These are phyloP conservation scores for Aegilops umbellulata DNA, from an alignment of 176 grass and related monocot species.

Conservation along the genomic window DNA sequence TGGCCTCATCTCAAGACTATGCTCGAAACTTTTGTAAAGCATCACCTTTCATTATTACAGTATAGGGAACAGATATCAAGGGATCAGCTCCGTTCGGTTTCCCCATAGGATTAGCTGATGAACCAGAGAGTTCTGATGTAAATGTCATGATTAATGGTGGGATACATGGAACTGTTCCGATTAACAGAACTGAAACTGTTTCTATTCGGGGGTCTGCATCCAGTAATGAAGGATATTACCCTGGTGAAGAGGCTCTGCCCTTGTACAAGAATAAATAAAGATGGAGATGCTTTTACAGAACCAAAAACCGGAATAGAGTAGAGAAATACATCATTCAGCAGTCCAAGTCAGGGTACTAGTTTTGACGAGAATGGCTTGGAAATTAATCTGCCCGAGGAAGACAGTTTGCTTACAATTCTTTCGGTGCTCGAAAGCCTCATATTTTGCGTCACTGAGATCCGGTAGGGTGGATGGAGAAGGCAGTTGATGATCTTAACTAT, in stretches of 20 bases:
- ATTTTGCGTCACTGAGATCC: slow-evolving; percentile 39
- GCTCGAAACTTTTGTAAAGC: too few species aligned
- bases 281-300: slow-evolving; percentile 25
- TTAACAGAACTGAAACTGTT: slow-evolving; percentile 37
- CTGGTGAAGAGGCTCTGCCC: slow-evolving; percentile 28
- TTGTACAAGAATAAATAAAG: slow-evolving; percentile 34
- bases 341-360: too few species aligned
- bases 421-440: slow-evolving; percentile 37
- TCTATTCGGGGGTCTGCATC: slow-evolving; percentile 46
- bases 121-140: slow-evolving; percentile 14
- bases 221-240: slow-evolving; percentile 38
- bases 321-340: too few species aligned
- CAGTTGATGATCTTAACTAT: slow-evolving; percentile 46
- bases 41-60: slow-evolving; percentile 78
- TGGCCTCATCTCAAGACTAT: too few species aligned
- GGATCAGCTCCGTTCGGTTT: slow-evolving; percentile 25
- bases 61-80: slow-evolving; percentile 48
- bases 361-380: slow-evolving; percentile 7
- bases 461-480: slow-evolving; percentile 43
- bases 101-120: slow-evolving; percentile 34
- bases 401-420: slow-evolving; percentile 63
- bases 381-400: slow-evolving; percentile 82
- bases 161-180: slow-evolving; percentile 37
- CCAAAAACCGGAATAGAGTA: too few species aligned
- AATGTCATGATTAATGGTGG: slow-evolving; percentile 30